Evolutionary conservation across 169 alveolate species (phyloP).

Genomic region (Eimeria brunetti): DNA sequence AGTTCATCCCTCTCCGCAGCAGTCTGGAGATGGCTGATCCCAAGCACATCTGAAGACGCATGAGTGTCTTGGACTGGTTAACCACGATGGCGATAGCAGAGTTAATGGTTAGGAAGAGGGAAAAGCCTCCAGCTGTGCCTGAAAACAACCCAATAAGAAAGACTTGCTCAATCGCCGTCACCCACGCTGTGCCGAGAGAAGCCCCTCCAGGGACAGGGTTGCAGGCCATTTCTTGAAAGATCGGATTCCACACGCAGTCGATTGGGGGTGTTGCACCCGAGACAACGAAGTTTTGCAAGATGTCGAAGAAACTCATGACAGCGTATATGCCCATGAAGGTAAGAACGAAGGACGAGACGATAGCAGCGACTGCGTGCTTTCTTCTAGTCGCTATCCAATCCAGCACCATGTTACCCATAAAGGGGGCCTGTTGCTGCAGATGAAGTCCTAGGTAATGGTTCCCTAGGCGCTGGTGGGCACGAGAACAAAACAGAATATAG

Average conservation of each 20-base stretch:
- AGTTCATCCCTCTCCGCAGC: constrained; percentile 11
- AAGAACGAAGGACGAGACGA: constrained; percentile 30
- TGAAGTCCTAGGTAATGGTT: constrained; percentile 68
- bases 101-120: constrained; percentile 31
- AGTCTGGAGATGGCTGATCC: constrained; percentile 58
- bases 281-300: constrained; percentile 42
- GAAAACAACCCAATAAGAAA: constrained; percentile 75
- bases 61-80: constrained; percentile 67
- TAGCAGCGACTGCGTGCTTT: constrained; percentile 40
- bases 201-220: constrained; percentile 68
- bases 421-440: constrained; percentile 79
- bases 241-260: constrained; percentile 78
- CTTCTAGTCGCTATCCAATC: constrained; percentile 75
- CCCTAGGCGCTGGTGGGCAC: constrained; percentile 36
- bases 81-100: constrained; percentile 34
- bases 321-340: constrained; percentile 71
- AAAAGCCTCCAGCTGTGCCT: constrained; percentile 57
- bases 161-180: constrained; percentile 73
- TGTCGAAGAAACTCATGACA: constrained; percentile 68
- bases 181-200: constrained; percentile 35
- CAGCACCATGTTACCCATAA: constrained; percentile 78
- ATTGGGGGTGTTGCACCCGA: constrained; percentile 55
- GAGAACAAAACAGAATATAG: constrained; percentile 64
- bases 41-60: constrained; percentile 71
- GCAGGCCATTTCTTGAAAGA: constrained; percentile 78